Base-by-base conservation (phyloP, 768 basidiomycete genomes). In the Agaricus blazei region DNA sequence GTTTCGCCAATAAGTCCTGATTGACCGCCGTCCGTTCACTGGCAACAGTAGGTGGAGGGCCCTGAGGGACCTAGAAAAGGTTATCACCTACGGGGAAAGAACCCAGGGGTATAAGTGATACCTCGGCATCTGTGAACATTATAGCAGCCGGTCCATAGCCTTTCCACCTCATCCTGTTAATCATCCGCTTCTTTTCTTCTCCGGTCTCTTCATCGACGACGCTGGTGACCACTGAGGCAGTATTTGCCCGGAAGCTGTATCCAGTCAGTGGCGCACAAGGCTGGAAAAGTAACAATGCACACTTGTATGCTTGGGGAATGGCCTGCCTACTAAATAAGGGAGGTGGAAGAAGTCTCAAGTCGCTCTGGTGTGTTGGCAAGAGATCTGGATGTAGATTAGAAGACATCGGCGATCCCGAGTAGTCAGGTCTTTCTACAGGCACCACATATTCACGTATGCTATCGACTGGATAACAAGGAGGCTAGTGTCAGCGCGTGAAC, bases 131-230 rank as follows among this genome's bases (percentile, higher is more conserved):
- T 5, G 75, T 63, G 60, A 87, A 90, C 60, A 82, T 75, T 52
- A 91, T 81, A 12, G 86, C 79, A 9, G 82, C 81, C 36, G 88
- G 88, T 4, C 88, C 89, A 62, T 81, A 86, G 14, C 88, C 87
- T 64, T 87, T 91, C 88, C 90, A 91, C n/a, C 90, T 80, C 75
- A 85, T 84, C 56, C 79, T 79, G 66, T 93, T 94, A 57, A 95
- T 88, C n/a, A 91, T 75, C 2, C 92, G 78, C 60, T 87, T 88
- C 64, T 80, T 83, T 67, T 92, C 90, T 63, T 88, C 83, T 26
- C 92, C 90, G 0, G 88, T 93, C 58, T 81, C 81, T 65, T 86
- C 87, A 62, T 88, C 83, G 9, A 87, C 69, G 14, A 79, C 70
- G 4, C 82, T 87, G 5, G 87, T 78, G 1, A 80, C 72, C 59